phyloP scores from a whole-genome alignment of 768 basidiomycete genomes.

The Tulasnella sp. region DNA sequence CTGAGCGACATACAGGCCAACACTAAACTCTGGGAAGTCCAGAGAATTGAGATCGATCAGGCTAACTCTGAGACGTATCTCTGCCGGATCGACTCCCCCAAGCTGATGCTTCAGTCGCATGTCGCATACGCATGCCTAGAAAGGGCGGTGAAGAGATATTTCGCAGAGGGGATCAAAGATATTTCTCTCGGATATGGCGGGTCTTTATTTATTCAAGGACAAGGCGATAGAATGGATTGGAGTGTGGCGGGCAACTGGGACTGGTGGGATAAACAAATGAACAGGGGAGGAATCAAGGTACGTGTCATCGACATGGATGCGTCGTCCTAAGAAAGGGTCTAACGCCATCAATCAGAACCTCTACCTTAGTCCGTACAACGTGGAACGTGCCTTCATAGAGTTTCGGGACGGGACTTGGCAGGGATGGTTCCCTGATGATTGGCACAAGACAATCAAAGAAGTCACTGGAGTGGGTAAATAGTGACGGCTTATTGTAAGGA shows the following conservation, averaged over 20 bases:
- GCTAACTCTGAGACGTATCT: not conserved
- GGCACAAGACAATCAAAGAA: not conserved
- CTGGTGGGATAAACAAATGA: not conserved
- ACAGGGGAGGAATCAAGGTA: not conserved
- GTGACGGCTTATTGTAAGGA: not conserved
- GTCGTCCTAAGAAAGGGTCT: not conserved
- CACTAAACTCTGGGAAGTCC: not conserved
- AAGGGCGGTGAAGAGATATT: not conserved
- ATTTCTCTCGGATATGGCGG: not conserved
- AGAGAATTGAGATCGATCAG: not conserved
- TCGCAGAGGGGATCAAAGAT: not conserved
- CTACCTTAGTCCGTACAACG: not conserved
- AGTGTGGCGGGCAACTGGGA: not conserved
- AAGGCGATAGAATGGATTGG: not conserved
- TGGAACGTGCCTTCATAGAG: not conserved
- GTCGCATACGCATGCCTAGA: not conserved
- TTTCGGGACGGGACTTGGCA: not conserved
- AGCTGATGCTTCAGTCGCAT: not conserved
- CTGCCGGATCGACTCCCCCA: not conserved
- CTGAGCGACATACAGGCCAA: not conserved
- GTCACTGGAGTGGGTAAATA: not conserved
- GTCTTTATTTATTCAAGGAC: not conserved
- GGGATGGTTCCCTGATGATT: not conserved
- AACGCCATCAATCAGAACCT: not conserved
- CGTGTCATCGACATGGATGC: not conserved